Conservation (phyloP, 805 yeast genomes). For the Metschnikowia gelsemii region DNA sequence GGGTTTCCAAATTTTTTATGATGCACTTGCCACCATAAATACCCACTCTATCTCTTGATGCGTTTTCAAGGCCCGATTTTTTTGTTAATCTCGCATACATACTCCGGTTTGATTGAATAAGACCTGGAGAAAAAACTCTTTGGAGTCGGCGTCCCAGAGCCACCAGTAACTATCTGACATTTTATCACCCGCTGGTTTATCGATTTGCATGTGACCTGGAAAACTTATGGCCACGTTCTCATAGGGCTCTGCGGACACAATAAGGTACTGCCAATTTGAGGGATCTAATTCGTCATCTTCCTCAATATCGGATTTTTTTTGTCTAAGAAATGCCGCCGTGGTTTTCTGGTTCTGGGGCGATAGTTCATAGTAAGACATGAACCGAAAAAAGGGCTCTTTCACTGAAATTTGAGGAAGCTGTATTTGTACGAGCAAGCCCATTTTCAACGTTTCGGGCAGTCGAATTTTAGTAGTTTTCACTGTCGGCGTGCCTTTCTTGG, state of each 20-base stretch:
- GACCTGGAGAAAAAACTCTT: slow-evolving; percentile 69
- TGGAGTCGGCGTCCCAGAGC: slow-evolving; percentile 69
- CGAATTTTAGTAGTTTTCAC: slow-evolving; percentile 67
- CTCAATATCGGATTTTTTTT: slow-evolving; percentile 20
- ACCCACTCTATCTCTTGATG: too few species aligned
- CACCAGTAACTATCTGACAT: slow-evolving; percentile 53
- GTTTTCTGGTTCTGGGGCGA: slow-evolving; percentile 39
- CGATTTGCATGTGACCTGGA: slow-evolving; percentile 58
- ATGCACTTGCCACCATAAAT: too few species aligned
- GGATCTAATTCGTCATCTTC: slow-evolving; percentile 25
- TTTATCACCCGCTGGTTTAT: slow-evolving; percentile 27
- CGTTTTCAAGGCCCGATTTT: neutral
- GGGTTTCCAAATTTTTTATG: too few species aligned
- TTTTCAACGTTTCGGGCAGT: slow-evolving; percentile 53
- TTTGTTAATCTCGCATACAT: neutral
- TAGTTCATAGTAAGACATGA: slow-evolving; percentile 77
- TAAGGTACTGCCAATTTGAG: slow-evolving; percentile 61
- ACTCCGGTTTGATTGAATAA: slow-evolving; percentile 25
- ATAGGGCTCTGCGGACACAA: slow-evolving; percentile 88
- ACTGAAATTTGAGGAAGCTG: slow-evolving; percentile 52
- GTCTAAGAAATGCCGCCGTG: slow-evolving; percentile 26
- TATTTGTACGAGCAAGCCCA: slow-evolving; percentile 67
- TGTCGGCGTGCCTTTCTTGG: slow-evolving; percentile 71
- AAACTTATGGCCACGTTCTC: slow-evolving; percentile 76
- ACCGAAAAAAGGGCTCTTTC: slow-evolving; percentile 61